Percentiles rank a stretch among this genome's conserved stretches.
phyloP scores from a whole-genome alignment of 768 basidiomycete species.

The Tremella mesenterica region DNA sequence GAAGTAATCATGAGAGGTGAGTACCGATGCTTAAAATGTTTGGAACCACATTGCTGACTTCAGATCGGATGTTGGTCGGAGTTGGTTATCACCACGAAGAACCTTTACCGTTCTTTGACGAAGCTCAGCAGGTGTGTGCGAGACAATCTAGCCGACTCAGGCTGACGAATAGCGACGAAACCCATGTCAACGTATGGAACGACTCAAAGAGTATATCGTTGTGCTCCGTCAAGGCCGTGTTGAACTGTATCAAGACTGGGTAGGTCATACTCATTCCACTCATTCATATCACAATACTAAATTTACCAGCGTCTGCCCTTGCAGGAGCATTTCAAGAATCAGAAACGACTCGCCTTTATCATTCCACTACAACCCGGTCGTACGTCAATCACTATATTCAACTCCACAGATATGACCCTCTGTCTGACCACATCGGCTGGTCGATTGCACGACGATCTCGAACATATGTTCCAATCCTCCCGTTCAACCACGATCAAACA shows the following conservation, averaged over 20 bases:
- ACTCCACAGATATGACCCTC: constrained; percentile 75
- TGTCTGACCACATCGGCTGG: constrained; percentile 47
- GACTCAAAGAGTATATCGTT: constrained; percentile 75
- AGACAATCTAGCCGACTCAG: too few relatives aligned
- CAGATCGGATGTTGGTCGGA: constrained; percentile 84
- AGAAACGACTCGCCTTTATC: constrained; percentile 69
- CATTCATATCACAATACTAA: background rate
- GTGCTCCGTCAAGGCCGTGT: constrained; percentile 68
- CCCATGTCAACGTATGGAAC: constrained; percentile 50
- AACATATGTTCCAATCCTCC: constrained; percentile 12
- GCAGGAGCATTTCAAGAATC: constrained; percentile 59
- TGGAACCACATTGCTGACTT: constrained; percentile 1
- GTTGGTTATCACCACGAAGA: constrained; percentile 56
- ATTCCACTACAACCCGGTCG: constrained; percentile 60
- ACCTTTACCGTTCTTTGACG: constrained; percentile 26
- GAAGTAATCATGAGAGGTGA: constrained; percentile 69
- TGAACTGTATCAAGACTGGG: constrained; percentile 80
- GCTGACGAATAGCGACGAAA: too few relatives aligned
- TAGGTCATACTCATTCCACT: constrained; percentile 46
- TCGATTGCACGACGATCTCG: constrained; percentile 18
- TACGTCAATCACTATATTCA: constrained; percentile 75
- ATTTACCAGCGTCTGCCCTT: constrained; percentile 50
- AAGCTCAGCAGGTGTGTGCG: constrained; percentile 50
- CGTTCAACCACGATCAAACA: constrained; percentile 17
- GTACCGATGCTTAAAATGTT: constrained; percentile 14